Evolutionary conservation across 345 rosid species (phyloP), one percentile per base, ranked within the genome.

Genomic region (Gossypium stocksii): DNA sequence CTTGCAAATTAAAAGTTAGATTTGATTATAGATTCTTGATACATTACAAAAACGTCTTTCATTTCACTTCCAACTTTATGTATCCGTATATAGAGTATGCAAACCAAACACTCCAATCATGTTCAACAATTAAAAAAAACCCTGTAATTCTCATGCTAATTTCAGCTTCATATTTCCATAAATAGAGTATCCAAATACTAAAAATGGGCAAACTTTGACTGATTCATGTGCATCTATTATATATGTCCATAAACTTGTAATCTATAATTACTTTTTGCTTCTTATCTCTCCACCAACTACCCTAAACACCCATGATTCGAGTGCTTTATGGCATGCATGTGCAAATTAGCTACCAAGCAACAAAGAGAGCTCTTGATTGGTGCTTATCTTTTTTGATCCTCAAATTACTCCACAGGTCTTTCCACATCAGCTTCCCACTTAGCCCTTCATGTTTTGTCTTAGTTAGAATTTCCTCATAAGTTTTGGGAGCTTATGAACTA

Each of bases 281-380:
- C 60, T 59, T 29, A 29, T 38, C 64, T 38, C 44, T 16, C 43
- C 53, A 53, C 77, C 56, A 34, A 49, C 48, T 71, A 81, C 53
- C 25, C 25, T 74, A 59, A 61, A 74, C 43, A 70, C 20, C 49
- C 62, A 69, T 78, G 41, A 72, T 57, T 72, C 20, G 52, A 57
- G 79, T 75, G 82, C 2, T 76, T 84, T 66, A 20, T 56, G 60
- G 57, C 64, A 66, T 77, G 79, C 45, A 73, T 69, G 65, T 77
- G 80, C 77, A 68, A 70, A 61, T 15, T 27, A 77, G 57, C 46
- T 23, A 67, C 66, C 67, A 75, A 57, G 23, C 58, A 25, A 54
- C 44, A 57, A 68, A 44, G 19, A 52, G 5, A 62, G 63, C 43
- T 65, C 16, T 9, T 34, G 49, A 74, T 74, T 19, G 34, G 61